Percentiles rank a stretch among this genome's conserved stretches.
Evolutionary conservation across 2,329 filamentous ascomycete species (phyloP).

Genomic region (Aspergillus aculeatus): DNA sequence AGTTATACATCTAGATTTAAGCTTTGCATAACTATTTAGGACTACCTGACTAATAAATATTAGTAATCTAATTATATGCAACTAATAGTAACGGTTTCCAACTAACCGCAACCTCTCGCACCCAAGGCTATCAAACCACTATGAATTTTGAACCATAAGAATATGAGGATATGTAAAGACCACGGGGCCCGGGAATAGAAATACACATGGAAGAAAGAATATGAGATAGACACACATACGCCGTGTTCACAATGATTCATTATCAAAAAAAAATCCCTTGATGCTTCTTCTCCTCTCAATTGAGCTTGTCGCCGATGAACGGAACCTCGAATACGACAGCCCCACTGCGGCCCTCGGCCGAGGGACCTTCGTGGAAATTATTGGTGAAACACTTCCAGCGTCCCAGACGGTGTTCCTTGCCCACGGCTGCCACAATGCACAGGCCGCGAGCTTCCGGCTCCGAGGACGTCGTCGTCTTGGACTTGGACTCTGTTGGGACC

Average conservation of each 20-base stretch:
- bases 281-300: neutral
- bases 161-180: conserved; percentile 28
- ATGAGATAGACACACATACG: conserved; percentile 9
- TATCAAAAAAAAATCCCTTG: neutral
- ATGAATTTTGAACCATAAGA: conserved; percentile 47
- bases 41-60: too few relatives aligned
- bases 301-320: conserved; percentile 27
- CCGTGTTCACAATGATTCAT: neutral
- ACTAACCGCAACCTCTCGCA: too few relatives aligned
- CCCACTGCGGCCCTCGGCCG: conserved; percentile 66
- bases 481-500: conserved; percentile 21
- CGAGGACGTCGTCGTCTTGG: conserved; percentile 12
- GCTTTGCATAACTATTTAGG: too few relatives aligned
- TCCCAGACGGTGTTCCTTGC: conserved; percentile 81
- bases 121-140: too few relatives aligned
- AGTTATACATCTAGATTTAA: too few relatives aligned
- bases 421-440: conserved; percentile 80
- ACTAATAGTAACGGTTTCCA: too few relatives aligned
- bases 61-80: too few relatives aligned
- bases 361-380: conserved; percentile 34
- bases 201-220: conserved; percentile 10
- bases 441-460: conserved; percentile 54
- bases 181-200: conserved; percentile 12
- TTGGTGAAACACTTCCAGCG: conserved; percentile 64
- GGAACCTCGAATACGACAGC: conserved; percentile 86